Evolutionary conservation across 495 filamentous ascomycete species (phyloP), one percentile per base, ranked within the genome.

Genomic region (Geopyxis carbonaria): DNA sequence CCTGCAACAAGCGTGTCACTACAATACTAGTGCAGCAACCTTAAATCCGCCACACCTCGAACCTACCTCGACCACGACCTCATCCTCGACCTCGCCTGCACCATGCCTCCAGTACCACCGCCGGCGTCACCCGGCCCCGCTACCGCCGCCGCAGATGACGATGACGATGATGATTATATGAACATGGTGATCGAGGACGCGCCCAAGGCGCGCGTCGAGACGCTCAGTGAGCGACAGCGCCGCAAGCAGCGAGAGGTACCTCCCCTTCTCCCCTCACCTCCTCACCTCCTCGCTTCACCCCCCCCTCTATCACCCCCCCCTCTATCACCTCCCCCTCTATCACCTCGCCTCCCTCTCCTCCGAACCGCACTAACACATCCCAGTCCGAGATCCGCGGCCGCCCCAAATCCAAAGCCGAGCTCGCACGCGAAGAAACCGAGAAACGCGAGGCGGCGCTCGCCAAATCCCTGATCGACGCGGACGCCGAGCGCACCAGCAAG

Each of bases 381-480:
- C 31, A 43, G 41, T 65, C 68, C 42, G 76, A 78, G 55, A 59
- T 61, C 36, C 68, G 67, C 40, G 64, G 65, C 11, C 72, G 67
- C 25, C 58, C 67, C 10, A 80, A 76, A 52, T 89, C 86, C 38
- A 94, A 93, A 63, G 73, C 74, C 34, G 81, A 95, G 64, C 72
- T 73, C 28, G 75, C 72, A 11, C 71, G 69, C 13, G 71, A 80
- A 44, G 80, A 75, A 50, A 69, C 64, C 18, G 65, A 65, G 25
- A 71, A 67, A 18, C 78, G 83, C 30, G 84, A 95, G 56, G 69
- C 65, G 29, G 83, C 76, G 3, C 68, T 93, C 11, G 63, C 72
- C 2, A 75, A 62, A 10, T 77, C 75, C n/a, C 64, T 93, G 19
- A 61, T 81, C 11, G 53, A 65, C 28, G 67, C 70, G n/a, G 53